Evolutionary conservation across 164 flowering plant species (phyloP).

Genomic region (Cinnamomum micranthum): DNA sequence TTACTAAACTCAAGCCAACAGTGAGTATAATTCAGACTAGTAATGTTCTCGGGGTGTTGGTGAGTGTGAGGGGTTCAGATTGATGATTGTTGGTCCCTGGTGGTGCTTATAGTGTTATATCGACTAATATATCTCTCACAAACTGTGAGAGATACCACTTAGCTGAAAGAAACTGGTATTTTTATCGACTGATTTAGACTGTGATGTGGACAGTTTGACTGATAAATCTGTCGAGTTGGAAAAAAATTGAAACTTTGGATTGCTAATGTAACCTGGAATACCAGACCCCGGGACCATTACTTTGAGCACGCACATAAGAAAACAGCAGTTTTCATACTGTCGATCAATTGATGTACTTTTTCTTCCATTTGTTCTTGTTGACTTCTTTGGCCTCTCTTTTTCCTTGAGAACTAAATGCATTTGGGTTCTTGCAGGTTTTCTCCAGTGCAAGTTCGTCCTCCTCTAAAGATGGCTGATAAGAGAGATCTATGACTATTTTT

Average conservation of each 20-base stretch:
- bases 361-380: background rate
- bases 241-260: background rate
- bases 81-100: too few species aligned
- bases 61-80: too few species aligned
- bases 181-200: too few species aligned
- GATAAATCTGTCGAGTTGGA: too few species aligned
- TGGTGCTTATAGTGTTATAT: too few species aligned
- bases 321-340: background rate
- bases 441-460: conserved; percentile 12
- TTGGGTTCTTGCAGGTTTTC: conserved; percentile 13
- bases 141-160: too few species aligned
- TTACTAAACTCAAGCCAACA: too few species aligned
- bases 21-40: too few species aligned
- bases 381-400: background rate
- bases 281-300: background rate
- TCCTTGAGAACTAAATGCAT: background rate
- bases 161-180: too few species aligned
- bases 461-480: conserved; percentile 3
- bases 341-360: background rate
- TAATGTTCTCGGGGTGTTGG: too few species aligned
- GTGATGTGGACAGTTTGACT: too few species aligned
- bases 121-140: too few species aligned
- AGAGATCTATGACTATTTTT: background rate
- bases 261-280: background rate
- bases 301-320: background rate